Base-by-base conservation (phyloP, 805 yeast genomes). In the Wilhelminamyces savonicus region DNA sequence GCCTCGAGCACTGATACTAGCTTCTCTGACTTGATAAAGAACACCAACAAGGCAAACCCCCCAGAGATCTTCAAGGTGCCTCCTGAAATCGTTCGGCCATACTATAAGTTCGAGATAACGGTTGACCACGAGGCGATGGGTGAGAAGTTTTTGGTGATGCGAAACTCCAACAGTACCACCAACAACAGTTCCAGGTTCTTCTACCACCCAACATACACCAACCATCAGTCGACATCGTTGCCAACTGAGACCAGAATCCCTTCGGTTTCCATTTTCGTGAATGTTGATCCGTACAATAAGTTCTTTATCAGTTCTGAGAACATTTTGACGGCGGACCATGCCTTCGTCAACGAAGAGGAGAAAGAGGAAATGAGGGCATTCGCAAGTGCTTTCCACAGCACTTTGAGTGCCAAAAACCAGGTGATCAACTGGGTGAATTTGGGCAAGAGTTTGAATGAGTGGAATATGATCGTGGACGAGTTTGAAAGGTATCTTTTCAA, bases 371-470 rank as follows among this genome's bases (percentile, higher is more conserved):
- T n/a, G n/a, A n/a, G n/a, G n/a, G n/a, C n/a, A n/a, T n/a, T n/a
- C n/a, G n/a, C n/a, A n/a, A n/a, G n/a, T n/a, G 3, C n/a, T 4
- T 39, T 36, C 16, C 19, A 17, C 8, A 26, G 28, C 24, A 7
- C 21, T 11, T 28, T 22, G 1, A 13, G 36, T 13, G 13, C 21
- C 7, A 8, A 21, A 13, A 16, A 8, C 24, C 8, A 17, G 8
- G 8, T 6, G 8, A 24, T 32, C 16, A 16, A n/a, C 10, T 28
- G 34, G 19, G 15, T 23, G 11, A 24, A 32, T 4, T 42, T 70
- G 20, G 79, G 78, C 8, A 64, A 66, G 31, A 57, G 73, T 7
- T 42, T 76, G 29, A 70, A 66, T 41, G 82, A 75, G 40, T 71
- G 77, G 69, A 66, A 68, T 32, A 19, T 34, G 3, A 49, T 60